Base-by-base conservation (phyloP, 2,329 filamentous ascomycete genomes). In the Colletotrichum sp. region DNA sequence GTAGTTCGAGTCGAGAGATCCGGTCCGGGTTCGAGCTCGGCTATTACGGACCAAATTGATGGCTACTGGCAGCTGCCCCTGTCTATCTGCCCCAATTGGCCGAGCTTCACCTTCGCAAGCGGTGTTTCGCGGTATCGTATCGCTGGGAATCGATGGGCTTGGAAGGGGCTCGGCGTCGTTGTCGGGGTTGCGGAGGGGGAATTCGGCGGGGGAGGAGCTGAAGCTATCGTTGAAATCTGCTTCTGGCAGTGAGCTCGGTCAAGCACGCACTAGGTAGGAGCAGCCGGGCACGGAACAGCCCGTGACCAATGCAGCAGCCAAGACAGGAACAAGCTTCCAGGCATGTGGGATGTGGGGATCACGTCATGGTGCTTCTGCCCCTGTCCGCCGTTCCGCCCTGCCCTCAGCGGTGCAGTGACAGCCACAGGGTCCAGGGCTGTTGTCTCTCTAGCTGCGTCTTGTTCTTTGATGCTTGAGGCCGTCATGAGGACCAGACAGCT, bases 251-350 rank as follows among this genome's bases (percentile, higher is more conserved):
- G 69, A 72, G 69, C 69, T 74, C 54, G 21, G 36, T 34, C 58
- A 61, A 59, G 61, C 70, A 70, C 21, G 54, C 63, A 21, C 57
- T 33, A 51, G 38, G 47, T 58, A 38, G 47, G 18, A 65, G 57
- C 58, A 64, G 24, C 21, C 18, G 6, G 69, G 70, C 73, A 75
- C 72, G 55, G 69, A 54, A 47, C 72, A n/a, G 18, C 4, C 1
- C 8, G 11, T 57, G 66, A 47, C 34, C 66, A 12, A 62, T 73
- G 75, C 58, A 11, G 13, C 6, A 15, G 54, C 72, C 70, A 71
- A 75, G 75, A 58, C 75, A 75, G 63, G 75, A 70, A 76, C 73
- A 75, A 76, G 75, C 75, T 76, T 69, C 70, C 34, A 38, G 6
- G 18, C 55, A 70, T 68, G 73, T 62, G 75, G 58, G 33, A 58